These are phyloP conservation scores for Thalassiosira sp. DNA, from an alignment of 352 stramenopile species.

Conservation along the genomic window DNA sequence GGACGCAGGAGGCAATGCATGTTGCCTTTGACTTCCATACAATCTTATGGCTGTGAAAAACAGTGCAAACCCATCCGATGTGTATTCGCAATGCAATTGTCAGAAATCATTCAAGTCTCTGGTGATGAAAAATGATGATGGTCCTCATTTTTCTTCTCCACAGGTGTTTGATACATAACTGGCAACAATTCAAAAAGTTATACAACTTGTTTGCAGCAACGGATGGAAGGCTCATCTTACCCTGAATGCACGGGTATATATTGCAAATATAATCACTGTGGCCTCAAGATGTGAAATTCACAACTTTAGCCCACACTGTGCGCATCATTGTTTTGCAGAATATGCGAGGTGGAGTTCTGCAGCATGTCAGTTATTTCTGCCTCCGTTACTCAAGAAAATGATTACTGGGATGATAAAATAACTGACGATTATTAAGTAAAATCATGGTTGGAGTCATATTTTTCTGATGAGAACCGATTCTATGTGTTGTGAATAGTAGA, in stretches of 20 bases:
- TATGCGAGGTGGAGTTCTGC: too few species aligned
- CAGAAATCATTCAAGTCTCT: conserved; percentile 19
- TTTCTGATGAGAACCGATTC: too few species aligned
- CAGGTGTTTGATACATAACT: conserved; percentile 6
- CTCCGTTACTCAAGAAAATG: too few species aligned
- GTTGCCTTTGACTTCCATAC: conserved; percentile 17
- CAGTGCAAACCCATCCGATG: neutral
- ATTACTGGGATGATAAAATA: too few species aligned
- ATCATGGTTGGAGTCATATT: too few species aligned
- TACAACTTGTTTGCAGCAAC: neutral
- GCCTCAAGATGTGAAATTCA: conserved; percentile 47
- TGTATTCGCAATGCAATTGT: neutral
- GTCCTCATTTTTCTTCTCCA: conserved; percentile 32
- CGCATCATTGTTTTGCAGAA: too few species aligned
- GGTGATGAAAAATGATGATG: conserved; percentile 37
- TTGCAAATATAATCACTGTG: conserved; percentile 17
- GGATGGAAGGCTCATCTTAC: neutral
- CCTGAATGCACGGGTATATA: neutral
- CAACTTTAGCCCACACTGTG: conserved; percentile 32
- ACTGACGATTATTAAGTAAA: too few species aligned
- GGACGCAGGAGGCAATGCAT: conserved; percentile 9
- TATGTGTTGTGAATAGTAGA: too few species aligned
- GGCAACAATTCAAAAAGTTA: neutral
- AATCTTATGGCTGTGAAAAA: conserved; percentile 13
- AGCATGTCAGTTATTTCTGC: too few species aligned